Base-by-base conservation (phyloP, 2,329 filamentous ascomycete species). In the Alternaria novae-zelandiae region DNA sequence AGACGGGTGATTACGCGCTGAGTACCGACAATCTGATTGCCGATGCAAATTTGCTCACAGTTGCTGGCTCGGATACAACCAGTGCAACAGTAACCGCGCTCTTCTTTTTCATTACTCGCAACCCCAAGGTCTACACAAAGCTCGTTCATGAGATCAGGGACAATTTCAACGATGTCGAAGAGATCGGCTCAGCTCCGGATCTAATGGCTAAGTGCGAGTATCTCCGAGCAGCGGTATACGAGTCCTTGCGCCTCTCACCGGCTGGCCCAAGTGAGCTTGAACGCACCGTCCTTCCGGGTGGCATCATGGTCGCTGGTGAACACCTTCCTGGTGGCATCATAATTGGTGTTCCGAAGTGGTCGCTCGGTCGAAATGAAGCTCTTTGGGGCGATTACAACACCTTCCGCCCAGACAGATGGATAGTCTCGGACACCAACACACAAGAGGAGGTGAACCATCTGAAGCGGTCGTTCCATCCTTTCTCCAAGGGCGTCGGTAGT, bases 21-120 rank as follows among this genome's bases (percentile, higher is more conserved):
- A 63, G 71, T 44, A 54, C 67, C 57, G 69, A 73, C 36, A 81
- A 83, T 47, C 64, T 84, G 12, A 79, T 77, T 67, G 60, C 62
- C 6, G 69, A 71, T 44, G 54, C 67, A 21, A 60, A 49, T 21
- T 49, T 71, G 6, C 58, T 71, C 9, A 61, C 67, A 9, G 56
- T 68, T 49, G 68, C 68, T 8, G 68, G 69, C 10, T 55, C 64
- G n/a, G 66, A 70, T 55, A 71, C 61, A 6, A 64, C 66, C 9
- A 36, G 64, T 5, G 59, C 43, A 11, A 63, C 49, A 8, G 59
- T 67, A 8, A 63, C 46, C 17, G 49, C 30, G 21, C 25, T 67
- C 7, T 59, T 71, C 26, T 69, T 69, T 49, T 71, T 64, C 47
- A 36, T 70, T 5, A 51, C 62, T n/a, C 64, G 57, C 23, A 50